Conservation (phyloP, 192 early-diverging fungal genomes). For the Spizellomyces sp. region DNA sequence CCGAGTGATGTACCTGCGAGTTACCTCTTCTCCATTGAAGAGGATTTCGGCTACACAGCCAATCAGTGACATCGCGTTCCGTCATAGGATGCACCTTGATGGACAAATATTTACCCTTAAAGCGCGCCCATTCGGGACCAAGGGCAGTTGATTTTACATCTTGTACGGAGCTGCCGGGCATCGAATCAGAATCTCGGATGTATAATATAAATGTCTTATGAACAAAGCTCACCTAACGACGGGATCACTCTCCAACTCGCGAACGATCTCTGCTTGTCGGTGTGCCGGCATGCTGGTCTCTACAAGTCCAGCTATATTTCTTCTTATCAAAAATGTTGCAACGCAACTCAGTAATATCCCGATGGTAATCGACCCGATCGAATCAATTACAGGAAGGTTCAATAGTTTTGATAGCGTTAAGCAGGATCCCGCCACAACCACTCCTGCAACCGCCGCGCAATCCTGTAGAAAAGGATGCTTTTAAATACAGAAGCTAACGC, state of each 20-base stretch:
- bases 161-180: slow-evolving; percentile 46
- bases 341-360: slow-evolving; percentile 48
- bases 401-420: slow-evolving; percentile 44
- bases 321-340: slow-evolving; percentile 50
- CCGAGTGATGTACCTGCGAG: slow-evolving; percentile 41
- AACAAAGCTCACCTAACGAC: slow-evolving; percentile 35
- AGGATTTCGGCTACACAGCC: slow-evolving; percentile 50
- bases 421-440: slow-evolving; percentile 51
- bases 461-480: background rate
- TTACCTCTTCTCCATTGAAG: slow-evolving; percentile 56
- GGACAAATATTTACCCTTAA: slow-evolving; percentile 42
- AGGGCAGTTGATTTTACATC: slow-evolving; percentile 58
- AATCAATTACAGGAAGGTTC: slow-evolving; percentile 47
- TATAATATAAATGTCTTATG: background rate
- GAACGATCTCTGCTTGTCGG: slow-evolving; percentile 45
- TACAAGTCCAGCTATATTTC: slow-evolving; percentile 54
- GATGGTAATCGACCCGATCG: slow-evolving; percentile 53
- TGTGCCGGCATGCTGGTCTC: slow-evolving; percentile 41
- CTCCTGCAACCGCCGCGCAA: slow-evolving; percentile 41
- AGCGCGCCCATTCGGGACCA: slow-evolving; percentile 55
- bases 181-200: too few species aligned
- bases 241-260: slow-evolving; percentile 50
- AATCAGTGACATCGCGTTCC: too few species aligned
- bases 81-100: too few species aligned
- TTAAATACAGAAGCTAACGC: too few species aligned